Evolutionary conservation across 805 yeast species (phyloP).

Genomic region (Pichia thaimueangensis): DNA sequence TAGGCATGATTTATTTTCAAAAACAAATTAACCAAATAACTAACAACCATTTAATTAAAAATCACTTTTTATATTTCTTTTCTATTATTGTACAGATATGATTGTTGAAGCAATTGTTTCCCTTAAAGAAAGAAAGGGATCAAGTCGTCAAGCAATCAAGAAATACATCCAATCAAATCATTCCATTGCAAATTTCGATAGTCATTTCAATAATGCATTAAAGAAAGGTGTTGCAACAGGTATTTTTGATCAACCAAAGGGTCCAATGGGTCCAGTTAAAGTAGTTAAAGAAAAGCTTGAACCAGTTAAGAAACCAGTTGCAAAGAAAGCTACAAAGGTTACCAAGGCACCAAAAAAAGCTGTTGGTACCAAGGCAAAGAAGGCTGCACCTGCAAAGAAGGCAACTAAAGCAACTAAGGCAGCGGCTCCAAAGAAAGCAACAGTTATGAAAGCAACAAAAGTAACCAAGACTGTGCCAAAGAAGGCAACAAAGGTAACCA

Average conservation of each 20-base stretch:
- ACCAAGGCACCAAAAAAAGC: conserved; percentile 1
- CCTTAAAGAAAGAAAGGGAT: conserved; percentile 76
- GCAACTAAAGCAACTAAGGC: neutral
- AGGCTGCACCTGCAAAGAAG: conserved; percentile 4
- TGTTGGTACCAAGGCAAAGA: neutral
- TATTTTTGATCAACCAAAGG: conserved; percentile 78
- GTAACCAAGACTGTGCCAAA: neutral
- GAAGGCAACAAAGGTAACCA: conserved; percentile 23
- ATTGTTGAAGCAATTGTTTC: conserved; percentile 61
- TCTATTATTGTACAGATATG: conserved; percentile 37
- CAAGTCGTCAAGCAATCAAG: conserved; percentile 83
- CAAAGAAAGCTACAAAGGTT: conserved; percentile 2
- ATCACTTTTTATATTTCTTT: neutral
- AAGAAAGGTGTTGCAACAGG: conserved; percentile 77
- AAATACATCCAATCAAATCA: conserved; percentile 66
- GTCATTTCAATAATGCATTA: conserved; percentile 69
- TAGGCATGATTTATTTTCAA: neutral
- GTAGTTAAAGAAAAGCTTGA: conserved; percentile 18
- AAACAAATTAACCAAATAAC: neutral
- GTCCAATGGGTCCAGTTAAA: conserved; percentile 83
- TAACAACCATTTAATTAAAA: neutral
- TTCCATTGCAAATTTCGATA: conserved; percentile 62
- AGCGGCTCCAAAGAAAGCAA: neutral
- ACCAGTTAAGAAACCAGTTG: neutral
- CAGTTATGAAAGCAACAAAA: conserved; percentile 1